Conservation (phyloP, 352 stramenopile genomes). For the Phytophthora palmivora region DNA sequence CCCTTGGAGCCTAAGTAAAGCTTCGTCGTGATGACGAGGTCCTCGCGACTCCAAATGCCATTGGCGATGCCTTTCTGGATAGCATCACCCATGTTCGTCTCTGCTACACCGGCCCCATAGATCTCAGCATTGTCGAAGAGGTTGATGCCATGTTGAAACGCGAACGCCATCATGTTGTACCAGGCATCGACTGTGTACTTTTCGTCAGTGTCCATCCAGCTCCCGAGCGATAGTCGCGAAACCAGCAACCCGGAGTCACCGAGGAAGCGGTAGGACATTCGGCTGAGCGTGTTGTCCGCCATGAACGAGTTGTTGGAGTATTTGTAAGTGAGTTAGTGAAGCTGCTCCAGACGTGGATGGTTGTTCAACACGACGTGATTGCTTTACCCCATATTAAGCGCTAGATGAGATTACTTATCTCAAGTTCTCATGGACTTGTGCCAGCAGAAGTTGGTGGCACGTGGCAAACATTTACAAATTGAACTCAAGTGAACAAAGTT, state of each 20-base stretch:
- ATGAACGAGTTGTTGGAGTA: too few species aligned
- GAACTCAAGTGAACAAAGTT: too few species aligned
- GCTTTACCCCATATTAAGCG: too few species aligned
- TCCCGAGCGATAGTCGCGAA: constrained; percentile 33
- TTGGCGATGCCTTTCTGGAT: constrained; percentile 41
- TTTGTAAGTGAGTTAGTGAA: too few species aligned
- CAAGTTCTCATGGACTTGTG: too few species aligned
- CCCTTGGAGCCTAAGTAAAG: constrained; percentile 38
- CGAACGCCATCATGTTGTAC: constrained; percentile 34
- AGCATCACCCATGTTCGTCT: constrained; percentile 40
- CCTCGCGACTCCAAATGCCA: constrained; percentile 37
- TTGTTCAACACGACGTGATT: too few species aligned
- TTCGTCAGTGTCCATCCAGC: constrained; percentile 30
- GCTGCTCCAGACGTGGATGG: too few species aligned
- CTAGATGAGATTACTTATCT: too few species aligned
- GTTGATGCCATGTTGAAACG: constrained; percentile 51
- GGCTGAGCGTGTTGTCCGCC: neutral
- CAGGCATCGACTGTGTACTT: constrained; percentile 33
- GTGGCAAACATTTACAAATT: too few species aligned
- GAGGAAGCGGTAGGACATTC: constrained; percentile 42
- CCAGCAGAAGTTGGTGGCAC: too few species aligned
- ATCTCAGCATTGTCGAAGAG: constrained; percentile 55
- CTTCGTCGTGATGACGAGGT: constrained; percentile 61
- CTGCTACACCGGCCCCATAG: constrained; percentile 34
- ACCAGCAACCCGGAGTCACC: constrained; percentile 37